A percentile compares a stretch with the other conserved stretches of the same genome.
These are phyloP conservation scores for Talaromyces adpressus DNA, from an alignment of 495 filamentous ascomycete genomes.

Conservation along the genomic window DNA sequence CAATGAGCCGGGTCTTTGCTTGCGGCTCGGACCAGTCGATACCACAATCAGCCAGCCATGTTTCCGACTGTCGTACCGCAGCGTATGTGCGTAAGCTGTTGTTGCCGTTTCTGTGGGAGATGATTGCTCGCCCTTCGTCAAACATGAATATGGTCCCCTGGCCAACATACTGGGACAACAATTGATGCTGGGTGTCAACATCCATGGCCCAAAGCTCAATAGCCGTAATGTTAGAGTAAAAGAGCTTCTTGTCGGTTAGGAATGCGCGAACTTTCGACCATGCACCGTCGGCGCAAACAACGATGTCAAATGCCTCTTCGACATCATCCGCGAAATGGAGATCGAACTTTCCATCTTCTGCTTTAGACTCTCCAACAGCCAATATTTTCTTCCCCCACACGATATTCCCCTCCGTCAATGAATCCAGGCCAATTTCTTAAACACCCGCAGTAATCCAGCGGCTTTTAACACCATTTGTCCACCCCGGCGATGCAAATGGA, in stretches of 20 bases:
- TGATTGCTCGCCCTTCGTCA: slow-evolving; percentile 29
- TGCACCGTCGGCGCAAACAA: slow-evolving; percentile 58
- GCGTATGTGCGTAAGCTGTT: slow-evolving; percentile 33
- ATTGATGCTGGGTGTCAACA: slow-evolving; percentile 21
- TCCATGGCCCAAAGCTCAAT: slow-evolving; percentile 28
- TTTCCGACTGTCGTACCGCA: slow-evolving; percentile 19
- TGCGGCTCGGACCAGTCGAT: slow-evolving; percentile 13
- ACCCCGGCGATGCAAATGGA: slow-evolving; percentile 46
- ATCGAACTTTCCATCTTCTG: slow-evolving; percentile 7
- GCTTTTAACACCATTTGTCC: slow-evolving; percentile 45
- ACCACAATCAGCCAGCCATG: slow-evolving; percentile 32
- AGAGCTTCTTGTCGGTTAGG: slow-evolving; percentile 39
- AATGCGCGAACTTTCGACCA: slow-evolving; percentile 47
- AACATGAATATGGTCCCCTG: slow-evolving; percentile 36
- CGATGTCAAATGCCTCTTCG: slow-evolving; percentile 34
- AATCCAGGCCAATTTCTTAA: slow-evolving; percentile 28
- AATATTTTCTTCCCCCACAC: slow-evolving; percentile 19
- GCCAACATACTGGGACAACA: slow-evolving; percentile 34
- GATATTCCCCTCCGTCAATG: slow-evolving; percentile 15
- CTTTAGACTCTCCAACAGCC: slow-evolving; percentile 14
- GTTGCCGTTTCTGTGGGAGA: slow-evolving; percentile 39
- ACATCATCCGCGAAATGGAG: slow-evolving; percentile 13
- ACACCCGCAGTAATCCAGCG: slow-evolving; percentile 42
- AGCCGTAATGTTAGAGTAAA: slow-evolving; percentile 39
- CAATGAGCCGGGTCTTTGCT: slow-evolving; percentile 12